Base-by-base conservation (phyloP, 192 early-diverging fungal genomes). In the Backusella tarrabulga region DNA sequence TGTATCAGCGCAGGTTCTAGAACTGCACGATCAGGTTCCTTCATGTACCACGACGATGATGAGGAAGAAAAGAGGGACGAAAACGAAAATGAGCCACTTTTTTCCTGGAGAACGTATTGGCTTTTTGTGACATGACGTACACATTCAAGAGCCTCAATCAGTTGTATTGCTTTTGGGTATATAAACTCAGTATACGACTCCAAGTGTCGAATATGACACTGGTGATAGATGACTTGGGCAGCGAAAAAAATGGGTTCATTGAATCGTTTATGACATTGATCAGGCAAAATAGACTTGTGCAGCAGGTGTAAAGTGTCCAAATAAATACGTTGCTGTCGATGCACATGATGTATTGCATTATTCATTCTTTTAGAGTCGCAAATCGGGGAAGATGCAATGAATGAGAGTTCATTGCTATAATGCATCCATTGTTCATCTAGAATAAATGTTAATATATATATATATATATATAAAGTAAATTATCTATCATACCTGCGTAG, bases 231-330 rank as follows among this genome's bases (percentile, higher is more conserved):
- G 40, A 71, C 69, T 9, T 71, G 69, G 9, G 69, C 69, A 15
- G 69, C 72, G 23, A 73, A 73, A 46, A 26, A 73, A 32, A 73
- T 56, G 12, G 72, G 42, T 56, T 73, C 72, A 44, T 71, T 71
- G n/a, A 71, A 42, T 71, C 69, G 38, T 23, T 38, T 38, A 38
- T 71, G 69, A 26, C n/a, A 23, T 71, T 71, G 19, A 12, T 71
- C 36, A 40, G 69, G 69, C 5, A 71, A 23, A 42, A 71, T 42
- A 14, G 40, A 42, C 4, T 23, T 71, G 19, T 73, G 72, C 21
- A 73, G 38, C 32, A 73, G 6, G 11, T 56, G 72, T n/a, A 73
- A 56, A 34, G 72, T 73, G 12, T 73, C 72, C 14, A 73, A 35
- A 36, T 73, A 73, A 19, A 73, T 73, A 32, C 50, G 42, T 38